A percentile compares a stretch with the other conserved stretches of the same genome.
phyloP scores from a whole-genome alignment of 2,329 filamentous ascomycete species.

The Botryotinia narcissicola region DNA sequence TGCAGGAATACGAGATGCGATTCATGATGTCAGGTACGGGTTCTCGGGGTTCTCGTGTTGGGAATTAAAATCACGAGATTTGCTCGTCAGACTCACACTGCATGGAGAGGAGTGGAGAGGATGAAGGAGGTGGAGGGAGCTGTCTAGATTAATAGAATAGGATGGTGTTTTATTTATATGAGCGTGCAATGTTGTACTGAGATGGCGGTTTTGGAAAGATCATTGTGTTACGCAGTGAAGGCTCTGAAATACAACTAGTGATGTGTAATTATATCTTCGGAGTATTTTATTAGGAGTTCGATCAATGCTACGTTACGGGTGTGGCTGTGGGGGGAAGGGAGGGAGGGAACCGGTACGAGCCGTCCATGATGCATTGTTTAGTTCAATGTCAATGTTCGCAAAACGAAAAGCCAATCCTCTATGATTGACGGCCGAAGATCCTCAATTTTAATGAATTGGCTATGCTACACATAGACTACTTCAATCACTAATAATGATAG shows the following conservation, averaged over 20 bases:
- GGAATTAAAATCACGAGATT: background rate
- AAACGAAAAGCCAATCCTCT: background rate
- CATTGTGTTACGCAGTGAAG: background rate
- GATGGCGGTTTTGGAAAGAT: background rate
- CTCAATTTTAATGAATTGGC: background rate
- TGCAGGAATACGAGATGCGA: constrained; percentile 6
- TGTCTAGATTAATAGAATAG: background rate
- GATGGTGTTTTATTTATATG: background rate
- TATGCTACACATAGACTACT: background rate
- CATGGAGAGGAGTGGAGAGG: background rate
- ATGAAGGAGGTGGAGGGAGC: background rate
- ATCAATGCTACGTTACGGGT: background rate
- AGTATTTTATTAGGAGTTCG: background rate
- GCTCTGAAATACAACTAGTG: background rate
- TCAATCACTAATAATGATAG: background rate
- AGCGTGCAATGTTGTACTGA: background rate
- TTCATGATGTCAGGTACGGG: constrained; percentile 1
- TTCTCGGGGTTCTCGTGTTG: background rate
- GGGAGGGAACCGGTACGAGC: background rate
- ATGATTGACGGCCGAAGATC: background rate
- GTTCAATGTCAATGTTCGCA: background rate
- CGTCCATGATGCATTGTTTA: background rate
- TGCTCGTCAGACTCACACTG: background rate
- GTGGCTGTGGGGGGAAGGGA: background rate
- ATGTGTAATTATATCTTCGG: background rate